Conservation (phyloP, 2,329 filamentous ascomycete species). For the Fusarium staphyleae region DNA sequence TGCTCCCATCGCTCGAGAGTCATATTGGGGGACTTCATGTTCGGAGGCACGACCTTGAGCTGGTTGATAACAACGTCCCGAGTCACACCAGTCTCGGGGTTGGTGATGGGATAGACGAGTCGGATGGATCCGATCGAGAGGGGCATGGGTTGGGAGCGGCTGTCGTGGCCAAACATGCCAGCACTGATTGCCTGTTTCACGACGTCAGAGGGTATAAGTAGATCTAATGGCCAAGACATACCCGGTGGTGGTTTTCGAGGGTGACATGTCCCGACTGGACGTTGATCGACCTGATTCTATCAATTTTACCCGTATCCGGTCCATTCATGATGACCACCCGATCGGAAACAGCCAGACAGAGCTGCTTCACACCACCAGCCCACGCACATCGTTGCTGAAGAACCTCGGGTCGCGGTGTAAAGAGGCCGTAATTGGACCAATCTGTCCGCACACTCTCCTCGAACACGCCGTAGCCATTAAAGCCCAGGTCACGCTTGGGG, state of each 20-base stretch:
- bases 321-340: slow-evolving; percentile 84
- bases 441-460: slow-evolving; percentile 48
- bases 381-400: slow-evolving; percentile 57
- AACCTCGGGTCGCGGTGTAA: slow-evolving; percentile 45
- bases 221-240: slow-evolving; percentile 48
- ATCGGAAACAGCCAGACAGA: slow-evolving; percentile 73
- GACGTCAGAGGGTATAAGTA: background rate
- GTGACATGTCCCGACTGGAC: slow-evolving; percentile 61
- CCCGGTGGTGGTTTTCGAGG: slow-evolving; percentile 70
- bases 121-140: slow-evolving; percentile 76
- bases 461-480: slow-evolving; percentile 66
- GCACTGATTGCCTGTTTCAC: slow-evolving; percentile 40
- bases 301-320: slow-evolving; percentile 83
- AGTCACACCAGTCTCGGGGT: slow-evolving; percentile 68
- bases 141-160: slow-evolving; percentile 49
- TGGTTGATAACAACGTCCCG: slow-evolving; percentile 82
- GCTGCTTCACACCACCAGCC: slow-evolving; percentile 62
- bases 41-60: slow-evolving; percentile 61
- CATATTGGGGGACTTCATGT: slow-evolving; percentile 56
- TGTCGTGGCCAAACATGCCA: slow-evolving; percentile 44
- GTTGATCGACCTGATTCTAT: slow-evolving; percentile 68
- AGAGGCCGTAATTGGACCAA: slow-evolving; percentile 44
- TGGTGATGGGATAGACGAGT: slow-evolving; percentile 78
- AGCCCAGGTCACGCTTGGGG: slow-evolving; percentile 75
- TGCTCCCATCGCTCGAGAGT: slow-evolving; percentile 51